Evolutionary conservation across 2,329 filamentous ascomycete species (phyloP).

Genomic region (Diplodia seriata): DNA sequence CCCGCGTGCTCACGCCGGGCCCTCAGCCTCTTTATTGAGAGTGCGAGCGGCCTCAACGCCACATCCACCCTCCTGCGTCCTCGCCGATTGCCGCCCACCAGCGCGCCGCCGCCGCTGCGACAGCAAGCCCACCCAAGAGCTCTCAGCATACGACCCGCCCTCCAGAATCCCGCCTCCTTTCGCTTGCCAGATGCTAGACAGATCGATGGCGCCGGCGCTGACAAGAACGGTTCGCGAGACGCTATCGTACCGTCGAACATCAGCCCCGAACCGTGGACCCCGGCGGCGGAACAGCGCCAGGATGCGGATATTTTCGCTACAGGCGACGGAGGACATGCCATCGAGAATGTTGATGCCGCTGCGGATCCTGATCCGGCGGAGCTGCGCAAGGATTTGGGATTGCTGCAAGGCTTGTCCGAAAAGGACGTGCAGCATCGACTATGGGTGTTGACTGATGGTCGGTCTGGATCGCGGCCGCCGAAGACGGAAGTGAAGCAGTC

Average conservation of each 20-base stretch:
- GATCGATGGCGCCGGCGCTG: background rate
- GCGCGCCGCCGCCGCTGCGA: background rate
- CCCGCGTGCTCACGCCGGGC: background rate
- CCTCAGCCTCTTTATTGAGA: slow-evolving; percentile 5
- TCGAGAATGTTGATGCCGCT: too few relatives aligned
- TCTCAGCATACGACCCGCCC: slow-evolving; percentile 10
- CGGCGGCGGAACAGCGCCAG: background rate
- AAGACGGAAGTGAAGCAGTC: background rate
- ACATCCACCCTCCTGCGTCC: background rate
- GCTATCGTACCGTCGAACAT: background rate
- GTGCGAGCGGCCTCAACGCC: background rate
- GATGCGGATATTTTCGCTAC: background rate
- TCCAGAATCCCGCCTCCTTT: background rate
- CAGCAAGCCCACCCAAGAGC: background rate
- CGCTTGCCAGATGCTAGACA: background rate
- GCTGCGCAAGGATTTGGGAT: slow-evolving; percentile 1
- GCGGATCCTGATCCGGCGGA: slow-evolving; percentile 2
- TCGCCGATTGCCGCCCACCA: background rate
- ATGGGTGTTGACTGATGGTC: slow-evolving; percentile 6
- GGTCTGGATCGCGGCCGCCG: background rate
- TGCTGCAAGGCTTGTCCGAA: background rate
- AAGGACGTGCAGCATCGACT: background rate
- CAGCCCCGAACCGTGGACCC: background rate
- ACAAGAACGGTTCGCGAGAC: background rate
- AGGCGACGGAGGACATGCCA: background rate